Conservation (phyloP, 768 basidiomycete genomes). For the Boletus vermiculosoides region DNA sequence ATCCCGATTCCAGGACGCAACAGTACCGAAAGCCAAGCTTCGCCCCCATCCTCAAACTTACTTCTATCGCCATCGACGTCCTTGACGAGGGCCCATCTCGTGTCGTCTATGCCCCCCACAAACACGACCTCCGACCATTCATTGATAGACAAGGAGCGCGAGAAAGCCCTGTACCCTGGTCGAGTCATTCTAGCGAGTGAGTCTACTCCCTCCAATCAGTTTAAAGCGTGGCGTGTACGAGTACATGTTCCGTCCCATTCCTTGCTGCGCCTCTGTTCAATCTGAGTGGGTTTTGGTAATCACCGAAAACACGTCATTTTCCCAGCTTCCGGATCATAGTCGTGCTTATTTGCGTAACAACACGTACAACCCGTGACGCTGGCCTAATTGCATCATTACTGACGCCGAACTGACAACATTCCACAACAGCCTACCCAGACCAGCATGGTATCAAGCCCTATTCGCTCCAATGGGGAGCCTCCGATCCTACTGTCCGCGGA, state of each 20-base stretch:
- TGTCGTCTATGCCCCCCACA: slow-evolving; percentile 28
- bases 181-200: slow-evolving; percentile 82
- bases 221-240: background rate
- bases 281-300: background rate
- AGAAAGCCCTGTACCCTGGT: slow-evolving; percentile 76
- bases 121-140: slow-evolving; percentile 19
- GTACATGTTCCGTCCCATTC: background rate
- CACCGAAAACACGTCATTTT: slow-evolving; percentile 1
- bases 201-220: slow-evolving; percentile 29
- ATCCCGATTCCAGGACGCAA: slow-evolving; percentile 28
- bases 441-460: slow-evolving; percentile 85
- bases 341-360: slow-evolving; percentile 4
- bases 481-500: slow-evolving; percentile 63
- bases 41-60: slow-evolving; percentile 25
- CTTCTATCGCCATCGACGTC: slow-evolving; percentile 32
- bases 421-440: slow-evolving; percentile 73
- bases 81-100: slow-evolving; percentile 24
- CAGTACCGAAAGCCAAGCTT: slow-evolving; percentile 10
- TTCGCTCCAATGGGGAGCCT: slow-evolving; percentile 79
- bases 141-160: slow-evolving; percentile 58
- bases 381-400: background rate
- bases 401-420: slow-evolving; percentile 10
- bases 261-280: background rate
- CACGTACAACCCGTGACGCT: slow-evolving; percentile 5
- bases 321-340: slow-evolving; percentile 13